Evolutionary conservation across 805 yeast genomes (phyloP).

Genomic region (Ogataea dorogensis): DNA sequence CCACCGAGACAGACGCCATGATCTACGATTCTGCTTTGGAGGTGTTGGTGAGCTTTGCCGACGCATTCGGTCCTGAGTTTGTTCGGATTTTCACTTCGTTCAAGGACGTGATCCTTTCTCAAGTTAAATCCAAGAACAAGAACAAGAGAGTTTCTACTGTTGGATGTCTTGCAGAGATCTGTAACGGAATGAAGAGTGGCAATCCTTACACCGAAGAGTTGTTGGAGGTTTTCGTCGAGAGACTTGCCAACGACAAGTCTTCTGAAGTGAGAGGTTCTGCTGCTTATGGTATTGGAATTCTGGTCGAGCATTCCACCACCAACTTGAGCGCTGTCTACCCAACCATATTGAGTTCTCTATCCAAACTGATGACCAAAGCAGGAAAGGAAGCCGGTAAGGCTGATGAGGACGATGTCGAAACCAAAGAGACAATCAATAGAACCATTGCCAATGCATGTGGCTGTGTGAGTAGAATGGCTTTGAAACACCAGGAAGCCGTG

Average conservation of each 20-base stretch:
- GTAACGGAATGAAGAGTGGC: conserved; percentile 63
- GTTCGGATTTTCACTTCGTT: conserved; percentile 64
- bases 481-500: conserved; percentile 66
- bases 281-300: conserved; percentile 91
- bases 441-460: conserved; percentile 95
- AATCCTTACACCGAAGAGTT: conserved; percentile 71
- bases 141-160: conserved; percentile 78
- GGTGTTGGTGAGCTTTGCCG: conserved; percentile 72
- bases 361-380: conserved; percentile 73
- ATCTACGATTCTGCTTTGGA: conserved; percentile 84
- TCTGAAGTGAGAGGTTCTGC: conserved; percentile 91
- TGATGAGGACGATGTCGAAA: conserved; percentile 71
- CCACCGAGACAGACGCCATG: conserved; percentile 62
- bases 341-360: conserved; percentile 62
- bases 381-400: conserved; percentile 62
- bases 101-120: conserved; percentile 59
- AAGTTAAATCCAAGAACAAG: conserved; percentile 60
- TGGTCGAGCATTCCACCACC: conserved; percentile 50
- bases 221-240: conserved; percentile 64
- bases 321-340: conserved; percentile 66
- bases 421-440: conserved; percentile 75
- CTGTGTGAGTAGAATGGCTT: conserved; percentile 89
- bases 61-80: conserved; percentile 78
- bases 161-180: conserved; percentile 90
- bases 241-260: conserved; percentile 71